Percentiles rank a stretch among this genome's conserved stretches.
These are phyloP conservation scores for Populus tremula DNA, from an alignment of 345 rosid species.

Conservation along the genomic window DNA sequence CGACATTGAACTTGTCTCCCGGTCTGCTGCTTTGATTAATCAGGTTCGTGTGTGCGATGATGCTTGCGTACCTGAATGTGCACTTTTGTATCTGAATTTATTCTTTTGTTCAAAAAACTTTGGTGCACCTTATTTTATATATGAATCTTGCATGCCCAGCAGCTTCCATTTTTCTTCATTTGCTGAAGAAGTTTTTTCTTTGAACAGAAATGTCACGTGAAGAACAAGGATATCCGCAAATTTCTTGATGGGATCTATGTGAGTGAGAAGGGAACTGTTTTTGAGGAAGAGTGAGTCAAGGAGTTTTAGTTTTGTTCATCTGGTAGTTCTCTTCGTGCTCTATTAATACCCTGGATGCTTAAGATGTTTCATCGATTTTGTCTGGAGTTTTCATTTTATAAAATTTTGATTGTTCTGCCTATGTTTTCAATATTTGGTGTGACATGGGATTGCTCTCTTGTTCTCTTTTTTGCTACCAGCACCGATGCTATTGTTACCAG, in stretches of 20 bases:
- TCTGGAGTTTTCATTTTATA: neutral
- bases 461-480: neutral
- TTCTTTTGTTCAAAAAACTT: neutral
- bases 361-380: neutral
- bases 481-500: neutral
- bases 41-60: constrained; percentile 26
- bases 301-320: no score
- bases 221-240: constrained; percentile 48
- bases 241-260: constrained; percentile 68
- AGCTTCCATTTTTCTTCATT: neutral
- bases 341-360: no score
- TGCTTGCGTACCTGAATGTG: neutral
- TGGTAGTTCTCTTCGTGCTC: no score
- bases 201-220: neutral
- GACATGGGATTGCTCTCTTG: neutral
- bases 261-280: constrained; percentile 45
- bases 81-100: no score
- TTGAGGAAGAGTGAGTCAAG: neutral
- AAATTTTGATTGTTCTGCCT: neutral
- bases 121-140: neutral
- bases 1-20: constrained; percentile 46
- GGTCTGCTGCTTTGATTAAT: constrained; percentile 49
- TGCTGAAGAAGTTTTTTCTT: neutral
- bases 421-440: neutral
- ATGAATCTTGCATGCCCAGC: neutral